These are phyloP conservation scores for Suillus bovinus DNA, from an alignment of 768 basidiomycete genomes.

Conservation along the genomic window DNA sequence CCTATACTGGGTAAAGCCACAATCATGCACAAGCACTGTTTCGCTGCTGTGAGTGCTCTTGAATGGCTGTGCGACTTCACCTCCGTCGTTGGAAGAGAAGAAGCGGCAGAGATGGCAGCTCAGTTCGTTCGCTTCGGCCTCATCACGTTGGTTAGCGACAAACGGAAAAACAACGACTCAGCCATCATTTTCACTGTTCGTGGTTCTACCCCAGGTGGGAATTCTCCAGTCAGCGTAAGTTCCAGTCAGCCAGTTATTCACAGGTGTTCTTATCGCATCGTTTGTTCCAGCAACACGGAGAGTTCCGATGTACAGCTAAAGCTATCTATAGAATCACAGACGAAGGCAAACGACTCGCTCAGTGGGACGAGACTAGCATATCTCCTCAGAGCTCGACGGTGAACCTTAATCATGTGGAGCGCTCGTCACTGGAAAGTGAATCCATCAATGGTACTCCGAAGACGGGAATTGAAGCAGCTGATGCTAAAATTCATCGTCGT, in stretches of 20 bases:
- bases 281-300: constrained; percentile 75
- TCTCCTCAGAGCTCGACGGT: constrained; percentile 70
- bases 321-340: constrained; percentile 95
- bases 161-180: constrained; percentile 87
- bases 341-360: constrained; percentile 82
- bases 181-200: constrained; percentile 93
- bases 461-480: constrained; percentile 36
- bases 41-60: constrained; percentile 82
- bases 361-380: constrained; percentile 65
- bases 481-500: constrained; percentile 74
- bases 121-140: constrained; percentile 97
- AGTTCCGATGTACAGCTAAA: constrained; percentile 95
- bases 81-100: constrained; percentile 92
- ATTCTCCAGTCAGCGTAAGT: constrained; percentile 73
- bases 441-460: constrained; percentile 24
- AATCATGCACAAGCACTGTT: constrained; percentile 65
- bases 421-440: constrained; percentile 56
- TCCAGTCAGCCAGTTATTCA: not conserved
- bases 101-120: constrained; percentile 96
- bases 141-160: constrained; percentile 85
- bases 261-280: constrained; percentile 14
- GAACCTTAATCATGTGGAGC: constrained; percentile 55
- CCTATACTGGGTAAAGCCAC: constrained; percentile 49
- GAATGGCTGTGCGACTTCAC: constrained; percentile 99
- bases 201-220: constrained; percentile 73